phyloP scores from a whole-genome alignment of 2,329 filamentous ascomycete species.

The Colletotrichum lentis region DNA sequence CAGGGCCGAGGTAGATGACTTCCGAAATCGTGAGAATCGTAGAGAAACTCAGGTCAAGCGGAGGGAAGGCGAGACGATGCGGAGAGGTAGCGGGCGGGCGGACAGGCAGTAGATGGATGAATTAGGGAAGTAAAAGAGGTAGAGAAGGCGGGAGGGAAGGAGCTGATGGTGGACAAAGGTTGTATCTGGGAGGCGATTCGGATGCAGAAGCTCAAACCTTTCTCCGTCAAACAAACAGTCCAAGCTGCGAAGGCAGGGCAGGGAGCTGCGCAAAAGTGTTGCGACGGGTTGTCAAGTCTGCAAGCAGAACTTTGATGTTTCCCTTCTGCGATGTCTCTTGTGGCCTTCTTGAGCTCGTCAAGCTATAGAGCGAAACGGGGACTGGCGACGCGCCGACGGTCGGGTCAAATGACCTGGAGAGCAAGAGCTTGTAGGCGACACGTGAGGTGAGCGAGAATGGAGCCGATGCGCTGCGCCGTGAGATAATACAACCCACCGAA shows the following conservation, averaged over 20 bases:
- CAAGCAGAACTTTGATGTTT: constrained; percentile 37
- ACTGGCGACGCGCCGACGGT: constrained; percentile 31
- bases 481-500: constrained; percentile 31
- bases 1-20: constrained; percentile 34
- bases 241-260: constrained; percentile 37
- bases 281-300: constrained; percentile 32
- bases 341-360: constrained; percentile 15
- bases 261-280: constrained; percentile 31
- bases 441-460: constrained; percentile 27
- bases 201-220: constrained; percentile 51
- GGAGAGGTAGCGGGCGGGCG: constrained; percentile 33
- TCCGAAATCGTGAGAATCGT: constrained; percentile 38
- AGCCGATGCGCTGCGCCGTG: constrained; percentile 32
- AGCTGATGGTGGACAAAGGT: constrained; percentile 38
- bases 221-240: constrained; percentile 45
- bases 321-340: constrained; percentile 10
- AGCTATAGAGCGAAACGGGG: constrained; percentile 19
- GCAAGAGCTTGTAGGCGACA: constrained; percentile 31
- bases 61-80: constrained; percentile 33
- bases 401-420: constrained; percentile 17
- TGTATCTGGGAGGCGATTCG: constrained; percentile 44
- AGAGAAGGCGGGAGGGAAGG: constrained; percentile 30
- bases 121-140: constrained; percentile 29
- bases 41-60: constrained; percentile 37
- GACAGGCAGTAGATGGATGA: constrained; percentile 29